A percentile compares a stretch with the other conserved stretches of the same genome.
These are phyloP conservation scores for Aspergillus haitiensis DNA, from an alignment of 495 filamentous ascomycete genomes.

Conservation along the genomic window DNA sequence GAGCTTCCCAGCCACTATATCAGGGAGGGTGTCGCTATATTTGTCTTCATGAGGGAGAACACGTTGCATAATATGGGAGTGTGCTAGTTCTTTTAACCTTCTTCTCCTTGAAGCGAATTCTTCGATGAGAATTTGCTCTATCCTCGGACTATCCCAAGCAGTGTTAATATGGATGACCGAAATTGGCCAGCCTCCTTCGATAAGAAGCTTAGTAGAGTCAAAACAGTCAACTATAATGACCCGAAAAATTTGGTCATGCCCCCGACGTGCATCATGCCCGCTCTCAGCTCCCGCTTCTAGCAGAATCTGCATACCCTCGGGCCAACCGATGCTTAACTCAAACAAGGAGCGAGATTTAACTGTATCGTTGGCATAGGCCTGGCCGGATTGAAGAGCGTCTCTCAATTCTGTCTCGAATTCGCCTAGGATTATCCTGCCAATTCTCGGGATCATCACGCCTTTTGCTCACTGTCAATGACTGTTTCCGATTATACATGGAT, in stretches of 20 bases:
- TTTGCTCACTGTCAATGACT: too few species aligned
- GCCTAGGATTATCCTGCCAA: background rate
- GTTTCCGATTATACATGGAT: background rate
- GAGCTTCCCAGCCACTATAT: background rate
- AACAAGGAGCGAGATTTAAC: background rate
- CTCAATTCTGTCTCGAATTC: background rate
- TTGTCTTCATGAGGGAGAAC: background rate
- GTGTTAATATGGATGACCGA: background rate
- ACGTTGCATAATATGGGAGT: background rate
- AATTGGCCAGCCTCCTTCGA: background rate
- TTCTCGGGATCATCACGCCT: background rate
- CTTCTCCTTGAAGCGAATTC: slow-evolving; percentile 3
- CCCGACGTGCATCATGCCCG: background rate
- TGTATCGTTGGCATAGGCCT: background rate
- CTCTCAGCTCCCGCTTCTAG: background rate
- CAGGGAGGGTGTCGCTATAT: background rate
- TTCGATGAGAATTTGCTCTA: background rate
- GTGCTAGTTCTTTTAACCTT: background rate
- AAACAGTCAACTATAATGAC: background rate
- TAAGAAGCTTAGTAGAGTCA: background rate
- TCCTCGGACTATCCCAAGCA: background rate
- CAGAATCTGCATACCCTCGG: background rate
- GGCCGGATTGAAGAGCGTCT: background rate
- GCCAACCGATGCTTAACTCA: slow-evolving; percentile 4
- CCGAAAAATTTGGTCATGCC: background rate